phyloP scores from a whole-genome alignment of 768 basidiomycete species.

The Amanita polypyramis region DNA sequence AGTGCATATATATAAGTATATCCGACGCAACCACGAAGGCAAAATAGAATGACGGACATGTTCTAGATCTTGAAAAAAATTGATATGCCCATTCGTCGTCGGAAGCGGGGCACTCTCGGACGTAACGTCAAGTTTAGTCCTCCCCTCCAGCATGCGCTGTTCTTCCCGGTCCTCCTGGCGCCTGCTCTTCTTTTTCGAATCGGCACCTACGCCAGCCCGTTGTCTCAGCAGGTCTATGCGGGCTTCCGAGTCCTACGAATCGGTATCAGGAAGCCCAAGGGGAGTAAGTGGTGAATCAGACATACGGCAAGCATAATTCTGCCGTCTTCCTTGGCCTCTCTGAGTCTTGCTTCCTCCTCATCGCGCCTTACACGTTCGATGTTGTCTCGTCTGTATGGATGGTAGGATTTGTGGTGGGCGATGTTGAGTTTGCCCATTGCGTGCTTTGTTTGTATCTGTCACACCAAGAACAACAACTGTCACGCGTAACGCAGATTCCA shows the following conservation, averaged over 20 bases:
- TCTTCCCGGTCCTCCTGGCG: slow-evolving; percentile 27
- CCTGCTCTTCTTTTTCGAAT: slow-evolving; percentile 22
- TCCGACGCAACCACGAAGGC: background rate
- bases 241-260: slow-evolving; percentile 66
- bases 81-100: slow-evolving; percentile 61
- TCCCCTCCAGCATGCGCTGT: slow-evolving; percentile 20
- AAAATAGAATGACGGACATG: slow-evolving; percentile 28
- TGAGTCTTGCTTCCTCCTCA: slow-evolving; percentile 65
- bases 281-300: slow-evolving; percentile 11
- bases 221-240: slow-evolving; percentile 56
- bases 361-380: slow-evolving; percentile 72
- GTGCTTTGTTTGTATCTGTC: background rate
- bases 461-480: no score
- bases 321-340: slow-evolving; percentile 64
- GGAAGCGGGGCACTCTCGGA: slow-evolving; percentile 18
- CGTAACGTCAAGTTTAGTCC: slow-evolving; percentile 8
- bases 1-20: background rate
- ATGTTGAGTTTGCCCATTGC: slow-evolving; percentile 89
- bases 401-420: slow-evolving; percentile 87
- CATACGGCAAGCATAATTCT: slow-evolving; percentile 61
- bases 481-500: no score
- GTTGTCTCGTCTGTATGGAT: slow-evolving; percentile 78
- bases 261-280: slow-evolving; percentile 11
- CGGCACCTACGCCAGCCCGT: slow-evolving; percentile 32
- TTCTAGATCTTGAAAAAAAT: slow-evolving; percentile 78